Base-by-base conservation (phyloP, 108 stramenopile species). In the Seminavis robusta region DNA sequence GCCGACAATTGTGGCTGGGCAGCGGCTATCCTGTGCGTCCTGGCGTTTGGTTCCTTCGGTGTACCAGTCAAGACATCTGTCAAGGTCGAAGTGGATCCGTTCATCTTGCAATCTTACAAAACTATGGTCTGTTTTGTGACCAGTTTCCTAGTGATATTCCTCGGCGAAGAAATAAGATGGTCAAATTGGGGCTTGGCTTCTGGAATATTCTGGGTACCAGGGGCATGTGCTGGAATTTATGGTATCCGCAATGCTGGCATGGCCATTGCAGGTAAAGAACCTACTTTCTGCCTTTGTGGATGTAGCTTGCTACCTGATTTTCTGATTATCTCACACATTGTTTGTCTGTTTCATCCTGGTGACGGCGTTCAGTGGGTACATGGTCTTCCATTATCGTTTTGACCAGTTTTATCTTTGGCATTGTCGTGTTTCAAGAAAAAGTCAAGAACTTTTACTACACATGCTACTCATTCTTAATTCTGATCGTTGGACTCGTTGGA, bases 71-170 rank as follows among this genome's bases (percentile, higher is more conserved):
- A 88, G 61, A 74, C 69, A 26, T 65, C 78, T 34, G 63, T 59
- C 10, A 73, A 76, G 20, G 40, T 80, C 16, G 65, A 92, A 52
- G 68, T 88, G 33, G 84, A 92, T 48, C 84, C 86, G 0, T 67
- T 92, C 4, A 82, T 79, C n/a, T 80, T 92, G 58, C 90, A 92
- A 66, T 49, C 77, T 20, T 92, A 92, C 70, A 92, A 92, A 62
- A 85, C 78, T 6, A 51, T 56, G 1, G 78, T 84, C 73, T 80
- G 78, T 33, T 81, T 90, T 39, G 11, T 81, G n/a, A 84, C 82
- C 7, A 64, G 68, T 28, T 84, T 61, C 66, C 11, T 74, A 9
- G 61, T 74, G 37, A 43, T 71, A 5, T 44, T 71, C 3, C 55
- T 71, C 1, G 69, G 69, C 16, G 74, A 83, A 38, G 70, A 65